Conservation (phyloP, 1,139 yeast genomes). For the Zygoascus hellenicus region DNA sequence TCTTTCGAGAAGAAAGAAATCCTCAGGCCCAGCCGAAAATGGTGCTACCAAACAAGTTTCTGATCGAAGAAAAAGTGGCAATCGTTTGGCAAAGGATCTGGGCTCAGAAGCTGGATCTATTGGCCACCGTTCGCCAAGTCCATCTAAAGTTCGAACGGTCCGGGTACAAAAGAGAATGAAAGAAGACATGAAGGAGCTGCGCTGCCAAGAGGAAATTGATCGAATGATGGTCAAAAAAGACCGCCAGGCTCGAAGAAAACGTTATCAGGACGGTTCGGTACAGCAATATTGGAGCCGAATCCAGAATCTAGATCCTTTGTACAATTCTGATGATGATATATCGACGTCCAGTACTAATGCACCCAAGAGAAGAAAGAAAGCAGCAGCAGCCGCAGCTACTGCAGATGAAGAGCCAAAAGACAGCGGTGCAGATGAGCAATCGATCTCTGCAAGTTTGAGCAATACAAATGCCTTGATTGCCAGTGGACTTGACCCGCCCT, state of each 20-base stretch:
- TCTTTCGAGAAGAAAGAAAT: background rate
- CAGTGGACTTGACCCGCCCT: slow-evolving; percentile 7
- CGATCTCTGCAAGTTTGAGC: background rate
- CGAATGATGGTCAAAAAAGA: slow-evolving; percentile 23
- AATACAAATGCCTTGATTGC: background rate
- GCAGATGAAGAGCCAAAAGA: background rate
- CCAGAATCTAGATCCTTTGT: slow-evolving; percentile 30
- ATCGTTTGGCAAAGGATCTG: background rate
- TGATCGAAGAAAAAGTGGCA: background rate
- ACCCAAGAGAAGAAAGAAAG: slow-evolving; percentile 7
- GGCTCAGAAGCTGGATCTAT: background rate
- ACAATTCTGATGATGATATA: slow-evolving; percentile 31
- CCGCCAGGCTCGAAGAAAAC: slow-evolving; percentile 20
- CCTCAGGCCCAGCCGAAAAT: background rate
- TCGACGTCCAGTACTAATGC: background rate
- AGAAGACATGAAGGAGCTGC: slow-evolving; percentile 16
- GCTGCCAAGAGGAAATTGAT: slow-evolving; percentile 23
- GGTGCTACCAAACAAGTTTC: background rate
- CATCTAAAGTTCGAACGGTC: slow-evolving; percentile 4
- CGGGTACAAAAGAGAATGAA: slow-evolving; percentile 2
- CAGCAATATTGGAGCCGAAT: slow-evolving; percentile 28
- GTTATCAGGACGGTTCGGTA: slow-evolving; percentile 26
- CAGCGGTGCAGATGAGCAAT: slow-evolving; percentile 1
- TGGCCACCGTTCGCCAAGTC: slow-evolving; percentile 7
- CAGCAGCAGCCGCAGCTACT: slow-evolving; percentile 8